Percentiles rank a stretch among this genome's conserved stretches.
Evolutionary conservation across 2,329 filamentous ascomycete genomes (phyloP).

Genomic region (Byssochlamys sp.): DNA sequence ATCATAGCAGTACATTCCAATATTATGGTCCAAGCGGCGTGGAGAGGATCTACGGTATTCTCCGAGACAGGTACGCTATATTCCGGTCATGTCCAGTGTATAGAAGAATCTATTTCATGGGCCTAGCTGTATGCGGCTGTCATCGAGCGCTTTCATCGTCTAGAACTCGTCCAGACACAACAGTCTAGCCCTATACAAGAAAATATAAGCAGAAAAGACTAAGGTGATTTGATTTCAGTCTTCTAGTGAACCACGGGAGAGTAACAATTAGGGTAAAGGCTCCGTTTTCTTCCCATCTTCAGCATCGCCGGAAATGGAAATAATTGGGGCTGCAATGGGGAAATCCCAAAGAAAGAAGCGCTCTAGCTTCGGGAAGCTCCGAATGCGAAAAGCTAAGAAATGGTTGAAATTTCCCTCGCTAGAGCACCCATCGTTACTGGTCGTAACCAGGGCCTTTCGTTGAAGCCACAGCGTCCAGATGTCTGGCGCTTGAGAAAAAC

Average conservation of each 20-base stretch:
- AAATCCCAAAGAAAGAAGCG: neutral
- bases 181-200: too few relatives aligned
- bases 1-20: neutral
- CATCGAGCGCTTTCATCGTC: too few relatives aligned
- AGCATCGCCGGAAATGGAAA: neutral
- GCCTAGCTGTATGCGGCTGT: too few relatives aligned
- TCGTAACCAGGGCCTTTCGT: neutral
- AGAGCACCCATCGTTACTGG: neutral
- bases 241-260: neutral
- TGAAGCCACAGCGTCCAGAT: neutral
- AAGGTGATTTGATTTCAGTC: neutral
- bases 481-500: neutral
- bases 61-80: neutral
- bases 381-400: neutral
- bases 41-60: neutral
- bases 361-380: neutral
- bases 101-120: neutral
- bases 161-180: too few relatives aligned
- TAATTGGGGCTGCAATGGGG: neutral
- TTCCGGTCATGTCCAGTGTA: neutral
- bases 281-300: neutral
- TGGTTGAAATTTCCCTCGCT: neutral
- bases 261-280: neutral
- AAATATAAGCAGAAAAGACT: neutral
- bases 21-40: neutral